Percentiles rank a stretch among this genome's conserved stretches.
phyloP scores from a whole-genome alignment of 2,329 filamentous ascomycete genomes.

The Beauveria sp. region DNA sequence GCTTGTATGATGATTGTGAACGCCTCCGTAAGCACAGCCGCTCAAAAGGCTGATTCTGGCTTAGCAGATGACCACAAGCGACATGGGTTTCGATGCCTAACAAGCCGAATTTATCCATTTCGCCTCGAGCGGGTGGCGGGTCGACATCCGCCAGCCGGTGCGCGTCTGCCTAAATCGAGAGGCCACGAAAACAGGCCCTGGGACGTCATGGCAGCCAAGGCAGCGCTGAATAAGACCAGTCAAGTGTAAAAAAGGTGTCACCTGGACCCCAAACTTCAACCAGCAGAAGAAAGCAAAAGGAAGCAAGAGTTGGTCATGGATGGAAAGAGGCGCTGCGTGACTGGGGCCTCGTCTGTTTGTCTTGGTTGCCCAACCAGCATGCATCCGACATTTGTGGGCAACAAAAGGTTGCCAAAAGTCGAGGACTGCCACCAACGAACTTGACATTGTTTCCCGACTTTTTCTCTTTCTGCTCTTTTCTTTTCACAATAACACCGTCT shows the following conservation, averaged over 20 bases:
- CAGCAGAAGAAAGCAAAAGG: neutral
- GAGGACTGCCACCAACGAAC: neutral
- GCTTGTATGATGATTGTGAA: neutral
- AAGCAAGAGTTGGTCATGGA: neutral
- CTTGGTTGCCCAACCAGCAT: neutral
- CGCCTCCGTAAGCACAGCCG: neutral
- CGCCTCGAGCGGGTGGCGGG: neutral
- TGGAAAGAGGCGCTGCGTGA: neutral
- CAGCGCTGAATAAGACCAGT: neutral
- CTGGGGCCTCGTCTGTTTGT: neutral
- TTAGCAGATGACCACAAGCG: neutral
- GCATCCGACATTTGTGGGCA: constrained; percentile 1
- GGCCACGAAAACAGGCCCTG: neutral
- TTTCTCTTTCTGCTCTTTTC: no score
- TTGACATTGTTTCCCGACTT: no score
- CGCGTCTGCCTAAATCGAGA: constrained; percentile 6
- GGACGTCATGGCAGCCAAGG: neutral
- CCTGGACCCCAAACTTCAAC: neutral
- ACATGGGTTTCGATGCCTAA: neutral
- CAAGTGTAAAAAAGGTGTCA: neutral
- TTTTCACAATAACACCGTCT: no score
- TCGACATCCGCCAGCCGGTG: neutral
- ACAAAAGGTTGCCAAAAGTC: neutral
- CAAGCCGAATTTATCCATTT: neutral
- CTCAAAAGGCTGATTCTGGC: neutral